Evolutionary conservation across 2,329 filamentous ascomycete genomes (phyloP).

Genomic region (Hyphodiscus sp.): DNA sequence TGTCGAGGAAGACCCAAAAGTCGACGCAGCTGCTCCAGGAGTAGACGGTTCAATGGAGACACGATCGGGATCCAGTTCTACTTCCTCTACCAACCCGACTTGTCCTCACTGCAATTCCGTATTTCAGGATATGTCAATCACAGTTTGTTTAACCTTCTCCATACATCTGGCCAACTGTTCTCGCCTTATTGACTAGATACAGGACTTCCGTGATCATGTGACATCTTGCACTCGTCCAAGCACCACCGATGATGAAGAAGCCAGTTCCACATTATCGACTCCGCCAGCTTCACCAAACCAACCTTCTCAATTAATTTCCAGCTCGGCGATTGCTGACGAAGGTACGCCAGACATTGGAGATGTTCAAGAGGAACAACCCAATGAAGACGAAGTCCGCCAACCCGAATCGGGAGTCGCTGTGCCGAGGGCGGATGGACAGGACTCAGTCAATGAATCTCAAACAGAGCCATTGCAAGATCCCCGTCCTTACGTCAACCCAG

Average conservation of each 20-base stretch:
- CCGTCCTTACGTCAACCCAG: slow-evolving; percentile 15
- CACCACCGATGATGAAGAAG: slow-evolving; percentile 14
- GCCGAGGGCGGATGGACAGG: background rate
- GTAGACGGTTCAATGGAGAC: background rate
- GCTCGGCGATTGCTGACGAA: background rate
- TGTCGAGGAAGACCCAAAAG: slow-evolving; percentile 1
- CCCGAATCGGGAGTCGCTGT: background rate
- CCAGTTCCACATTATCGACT: slow-evolving; percentile 15
- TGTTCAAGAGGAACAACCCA: slow-evolving; percentile 2
- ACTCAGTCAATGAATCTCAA: background rate
- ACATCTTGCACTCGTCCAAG: slow-evolving; percentile 17
- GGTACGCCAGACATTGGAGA: background rate
- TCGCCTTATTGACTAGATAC: slow-evolving; percentile 16
- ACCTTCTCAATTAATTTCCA: background rate
- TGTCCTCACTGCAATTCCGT: slow-evolving; percentile 9
- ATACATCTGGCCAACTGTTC: background rate
- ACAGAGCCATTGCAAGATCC: background rate
- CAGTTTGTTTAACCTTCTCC: slow-evolving; percentile 3
- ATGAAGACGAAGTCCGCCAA: background rate
- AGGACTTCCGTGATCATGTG: slow-evolving; percentile 28
- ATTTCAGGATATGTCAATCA: slow-evolving; percentile 6
- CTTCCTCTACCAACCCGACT: slow-evolving; percentile 3
- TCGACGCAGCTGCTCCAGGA: background rate
- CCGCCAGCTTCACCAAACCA: slow-evolving; percentile 11
- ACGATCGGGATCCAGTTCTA: slow-evolving; percentile 4